Percentiles rank a stretch among this genome's conserved stretches.
Evolutionary conservation across 306 rosid species (phyloP).

Genomic region (Crotalaria pallida): DNA sequence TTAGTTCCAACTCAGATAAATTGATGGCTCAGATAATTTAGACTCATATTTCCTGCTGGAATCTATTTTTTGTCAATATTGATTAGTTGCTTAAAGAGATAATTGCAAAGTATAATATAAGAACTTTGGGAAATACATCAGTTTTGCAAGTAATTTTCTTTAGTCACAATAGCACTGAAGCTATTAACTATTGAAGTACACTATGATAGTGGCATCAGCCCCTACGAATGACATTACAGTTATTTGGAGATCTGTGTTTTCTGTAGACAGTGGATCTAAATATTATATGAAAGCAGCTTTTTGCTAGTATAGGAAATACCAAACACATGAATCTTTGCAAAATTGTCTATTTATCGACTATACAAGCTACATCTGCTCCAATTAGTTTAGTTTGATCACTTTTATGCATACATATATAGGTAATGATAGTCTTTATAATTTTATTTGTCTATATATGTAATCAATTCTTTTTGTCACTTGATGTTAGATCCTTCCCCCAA

Average conservation of each 20-base stretch:
- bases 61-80: neutral
- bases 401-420: neutral
- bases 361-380: neutral
- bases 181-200: neutral
- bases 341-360: neutral
- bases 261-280: neutral
- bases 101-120: neutral
- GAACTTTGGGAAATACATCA: neutral
- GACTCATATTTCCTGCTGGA: neutral
- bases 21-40: neutral
- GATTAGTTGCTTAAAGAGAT: conserved; percentile 13
- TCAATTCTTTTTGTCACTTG: neutral
- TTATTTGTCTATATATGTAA: neutral
- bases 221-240: neutral
- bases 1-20: neutral
- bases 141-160: neutral
- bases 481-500: neutral
- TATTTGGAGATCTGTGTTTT: neutral
- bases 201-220: neutral
- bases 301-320: neutral
- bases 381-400: neutral
- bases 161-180: neutral
- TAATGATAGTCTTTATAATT: neutral
- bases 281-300: neutral
- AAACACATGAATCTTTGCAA: conserved; percentile 1